Evolutionary conservation across 1,284 basidiomycete species (phyloP).

Genomic region (Leccinum colubrinum): DNA sequence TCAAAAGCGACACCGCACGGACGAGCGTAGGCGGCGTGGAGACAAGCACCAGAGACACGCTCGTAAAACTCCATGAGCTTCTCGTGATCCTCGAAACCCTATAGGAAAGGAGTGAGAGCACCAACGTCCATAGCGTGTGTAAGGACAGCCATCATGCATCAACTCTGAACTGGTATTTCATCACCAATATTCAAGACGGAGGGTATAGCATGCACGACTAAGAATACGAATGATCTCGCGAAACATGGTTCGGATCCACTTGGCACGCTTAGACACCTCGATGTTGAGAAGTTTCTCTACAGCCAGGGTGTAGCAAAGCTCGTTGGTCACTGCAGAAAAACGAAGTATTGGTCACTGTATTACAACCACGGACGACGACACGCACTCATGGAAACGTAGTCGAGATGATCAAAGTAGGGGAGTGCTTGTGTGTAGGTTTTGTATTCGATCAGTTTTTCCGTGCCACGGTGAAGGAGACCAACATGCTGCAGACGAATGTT

Average conservation of each 20-base stretch:
- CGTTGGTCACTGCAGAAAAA: slow-evolving; percentile 80
- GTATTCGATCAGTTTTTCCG: slow-evolving; percentile 99
- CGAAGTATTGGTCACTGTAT: background rate
- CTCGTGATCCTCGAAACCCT: slow-evolving; percentile 99
- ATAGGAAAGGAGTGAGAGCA: slow-evolving; percentile 97
- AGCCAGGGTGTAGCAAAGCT: slow-evolving; percentile 94
- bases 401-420: slow-evolving; percentile 99
- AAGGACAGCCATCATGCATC: slow-evolving; percentile 81
- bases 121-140: slow-evolving; percentile 97
- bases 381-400: slow-evolving; percentile 99
- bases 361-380: slow-evolving; percentile 9
- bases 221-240: slow-evolving; percentile 96
- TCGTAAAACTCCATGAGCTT: slow-evolving; percentile 99
- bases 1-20: slow-evolving; percentile 99
- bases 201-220: slow-evolving; percentile 65
- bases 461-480: slow-evolving; percentile 95
- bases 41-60: slow-evolving; percentile 94
- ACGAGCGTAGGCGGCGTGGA: slow-evolving; percentile 97
- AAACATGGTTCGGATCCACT: slow-evolving; percentile 98
- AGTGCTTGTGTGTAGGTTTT: slow-evolving; percentile 98
- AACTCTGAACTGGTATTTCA: slow-evolving; percentile 53
- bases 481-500: slow-evolving; percentile 65
- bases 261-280: slow-evolving; percentile 96
- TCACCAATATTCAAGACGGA: background rate
- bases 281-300: slow-evolving; percentile 99